Percentiles rank a stretch among this genome's conserved stretches.
These are phyloP conservation scores for Angomonas desouzai DNA, from an alignment of 208 protist species.

Conservation along the genomic window DNA sequence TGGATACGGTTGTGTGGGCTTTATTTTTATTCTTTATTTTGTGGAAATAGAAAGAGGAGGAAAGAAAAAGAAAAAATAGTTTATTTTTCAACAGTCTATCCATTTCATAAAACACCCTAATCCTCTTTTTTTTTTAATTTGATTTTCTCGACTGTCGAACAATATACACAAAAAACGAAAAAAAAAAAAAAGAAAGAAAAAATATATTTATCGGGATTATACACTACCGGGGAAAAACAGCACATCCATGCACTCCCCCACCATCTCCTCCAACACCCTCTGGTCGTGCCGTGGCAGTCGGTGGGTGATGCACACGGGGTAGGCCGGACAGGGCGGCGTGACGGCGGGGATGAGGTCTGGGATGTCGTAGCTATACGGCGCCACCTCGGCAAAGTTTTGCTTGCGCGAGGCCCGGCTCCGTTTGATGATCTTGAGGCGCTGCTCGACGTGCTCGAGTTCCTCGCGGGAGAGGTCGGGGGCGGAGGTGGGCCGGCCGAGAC, in stretches of 20 bases:
- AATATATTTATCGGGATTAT: too few species aligned
- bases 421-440: slow-evolving; percentile 74
- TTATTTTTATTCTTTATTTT: too few species aligned
- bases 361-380: background rate
- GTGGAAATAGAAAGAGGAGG: slow-evolving; percentile 3
- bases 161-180: background rate
- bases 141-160: slow-evolving; percentile 21
- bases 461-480: slow-evolving; percentile 2
- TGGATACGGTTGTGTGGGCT: too few species aligned
- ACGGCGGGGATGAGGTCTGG: slow-evolving; percentile 6
- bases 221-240: slow-evolving; percentile 39
- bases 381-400: slow-evolving; percentile 8
- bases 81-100: background rate
- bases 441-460: slow-evolving; percentile 45
- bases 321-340: slow-evolving; percentile 43
- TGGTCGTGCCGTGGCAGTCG: slow-evolving; percentile 70
- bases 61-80: slow-evolving; percentile 2
- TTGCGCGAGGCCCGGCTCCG: slow-evolving; percentile 32
- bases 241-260: slow-evolving; percentile 54
- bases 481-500: slow-evolving; percentile 10
- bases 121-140: slow-evolving; percentile 31
- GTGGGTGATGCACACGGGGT: slow-evolving; percentile 52
- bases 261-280: slow-evolving; percentile 65
- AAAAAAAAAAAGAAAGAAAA: too few species aligned
- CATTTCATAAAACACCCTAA: background rate